Evolutionary conservation across 1,284 basidiomycete genomes (phyloP), one percentile per base, ranked within the genome.

Genomic region (Microbotryomycetes sp.): DNA sequence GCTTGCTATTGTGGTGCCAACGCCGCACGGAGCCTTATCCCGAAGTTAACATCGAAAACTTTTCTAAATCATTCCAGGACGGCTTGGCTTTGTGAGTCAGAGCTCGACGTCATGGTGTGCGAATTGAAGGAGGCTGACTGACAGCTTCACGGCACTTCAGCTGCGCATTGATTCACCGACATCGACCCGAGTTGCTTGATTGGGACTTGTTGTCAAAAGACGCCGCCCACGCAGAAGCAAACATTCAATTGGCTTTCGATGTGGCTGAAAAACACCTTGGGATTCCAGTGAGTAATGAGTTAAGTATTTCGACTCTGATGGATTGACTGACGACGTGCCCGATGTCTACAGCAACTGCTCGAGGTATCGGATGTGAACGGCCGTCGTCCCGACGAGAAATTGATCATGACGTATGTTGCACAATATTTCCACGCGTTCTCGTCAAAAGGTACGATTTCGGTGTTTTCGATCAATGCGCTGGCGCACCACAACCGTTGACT

Each of bases 401-500:
- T 89, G 76, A 88, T 94, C 28, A 93, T 93, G 91, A 93, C 89
- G 3, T 94, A 93, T 70, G 85, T 93, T 57, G 94, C 94, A 42
- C 92, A 92, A 72, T 97, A 84, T 77, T 98, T 98, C 80, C 94
- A 98, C 75, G 94, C 94, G 0, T 98, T 98, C 76, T 94, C 92
- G 0, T 87, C 89, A 1, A 93, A 96, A 86, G 91, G 92, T 91
- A 42, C 36, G 36, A 42, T 12, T 9, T 42, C 19, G 36, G 69
- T 65, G 83, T 74, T 16, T 28, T 46, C 32, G 25, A 12, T 5
- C 22, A 19, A 14, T n/a, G n/a, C n/a, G n/a, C n/a, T n/a, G n/a
- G n/a, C n/a, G n/a, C n/a, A n/a, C n/a, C n/a, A n/a, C n/a, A n/a
- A n/a, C n/a, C n/a, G 53, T 42, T 19, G 36, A 42, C 36, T 9